phyloP scores from a whole-genome alignment of 2,329 filamentous ascomycete species.

The Clonostachys chloroleuca region DNA sequence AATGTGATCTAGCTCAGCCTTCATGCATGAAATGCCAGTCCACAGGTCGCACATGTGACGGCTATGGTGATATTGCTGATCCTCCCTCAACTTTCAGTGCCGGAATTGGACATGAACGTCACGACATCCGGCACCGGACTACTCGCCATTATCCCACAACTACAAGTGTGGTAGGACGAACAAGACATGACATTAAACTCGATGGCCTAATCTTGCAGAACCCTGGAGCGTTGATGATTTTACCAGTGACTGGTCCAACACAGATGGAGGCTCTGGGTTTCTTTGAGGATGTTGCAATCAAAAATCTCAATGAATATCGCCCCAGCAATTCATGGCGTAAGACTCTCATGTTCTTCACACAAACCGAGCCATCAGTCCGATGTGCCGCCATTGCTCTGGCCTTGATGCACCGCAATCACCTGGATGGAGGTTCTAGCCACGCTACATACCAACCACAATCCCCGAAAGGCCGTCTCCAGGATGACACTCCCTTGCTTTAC shows the following conservation, averaged over 20 bases:
- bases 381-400: constrained; percentile 23
- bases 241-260: constrained; percentile 9
- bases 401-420: constrained; percentile 16
- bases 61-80: constrained; percentile 15
- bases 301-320: constrained; percentile 19
- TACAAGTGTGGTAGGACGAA: neutral
- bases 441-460: neutral
- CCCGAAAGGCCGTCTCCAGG: constrained; percentile 2
- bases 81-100: neutral
- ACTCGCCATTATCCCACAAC: neutral
- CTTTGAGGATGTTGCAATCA: constrained; percentile 18
- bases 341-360: constrained; percentile 26
- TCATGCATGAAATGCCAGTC: constrained; percentile 26
- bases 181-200: neutral
- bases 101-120: constrained; percentile 3
- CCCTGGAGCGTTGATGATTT: constrained; percentile 12
- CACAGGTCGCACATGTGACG: constrained; percentile 29
- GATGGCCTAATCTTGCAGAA: constrained; percentile 5
- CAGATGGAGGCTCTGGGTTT: constrained; percentile 19
- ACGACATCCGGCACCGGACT: neutral
- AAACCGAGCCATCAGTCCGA: constrained; percentile 24
- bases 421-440: constrained; percentile 9
- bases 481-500: constrained; percentile 14
- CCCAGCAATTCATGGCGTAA: constrained; percentile 21
- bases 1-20: constrained; percentile 26